Evolutionary conservation across 1,139 yeast genomes (phyloP), one percentile per base, ranked within the genome.

Genomic region (Candida sp.): DNA sequence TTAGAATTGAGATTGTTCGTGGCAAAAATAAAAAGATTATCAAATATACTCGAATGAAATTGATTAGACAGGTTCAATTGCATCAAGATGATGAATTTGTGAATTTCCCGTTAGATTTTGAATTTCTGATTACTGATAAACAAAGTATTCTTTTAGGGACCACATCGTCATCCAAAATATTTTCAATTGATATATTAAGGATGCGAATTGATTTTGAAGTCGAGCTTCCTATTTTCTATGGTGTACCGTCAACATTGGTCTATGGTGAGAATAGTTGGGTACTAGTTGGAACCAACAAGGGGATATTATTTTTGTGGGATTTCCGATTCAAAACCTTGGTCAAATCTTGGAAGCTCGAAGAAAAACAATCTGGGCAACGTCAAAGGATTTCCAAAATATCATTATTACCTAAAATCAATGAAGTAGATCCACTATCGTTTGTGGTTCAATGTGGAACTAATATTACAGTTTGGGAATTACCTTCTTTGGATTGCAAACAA

Each of bases 281-380:
- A 4, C 60, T 89, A 4, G 58, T 85, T 3, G 97, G 97, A 0
- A 87, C 97, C 0, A 68, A 78, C 1, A 76, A 75, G 38, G 98
- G 98, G 1, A 66, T 83, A 1, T 59, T 93, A 29, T 81, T 81
- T 48, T 61, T 93, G 21, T 90, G 97, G 96, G 97, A 91, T 61
- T 53, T 87, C 36, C 68, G 96, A 43, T 88, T 89, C 58, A 73
- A 72, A 34, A 52, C 85, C 0, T 64, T 78, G 39, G 68, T 87
- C 25, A 82, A 78, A 48, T 68, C 84, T 1, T 87, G 90, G 82
- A 74, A 75, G 5, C 70, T 85, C 39, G 74, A 73, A 12, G 69
- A 72, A 11, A 48, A 50, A 19, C 52, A 47, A 4, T 44, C 48
- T 8, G 46, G 47, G 9, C 48, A 47, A 4, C 45, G 42, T 21